Conservation (phyloP, 2,329 filamentous ascomycete species). For the Xylariaceae sp. region DNA sequence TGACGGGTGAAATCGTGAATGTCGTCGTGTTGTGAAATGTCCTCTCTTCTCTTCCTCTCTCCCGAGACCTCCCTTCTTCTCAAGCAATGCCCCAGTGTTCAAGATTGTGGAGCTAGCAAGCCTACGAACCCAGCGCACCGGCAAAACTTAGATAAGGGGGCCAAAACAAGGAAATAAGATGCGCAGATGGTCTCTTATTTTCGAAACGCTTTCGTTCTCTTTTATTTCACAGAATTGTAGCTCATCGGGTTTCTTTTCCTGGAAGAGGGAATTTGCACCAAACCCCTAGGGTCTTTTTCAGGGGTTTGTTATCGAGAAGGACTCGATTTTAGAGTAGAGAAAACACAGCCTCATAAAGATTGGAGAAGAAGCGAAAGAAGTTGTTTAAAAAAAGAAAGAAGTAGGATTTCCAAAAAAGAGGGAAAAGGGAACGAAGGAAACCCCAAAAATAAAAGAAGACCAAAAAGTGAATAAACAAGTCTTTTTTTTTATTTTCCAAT, state of each 20-base stretch:
- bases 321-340: not conserved
- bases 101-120: not conserved
- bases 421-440: not conserved
- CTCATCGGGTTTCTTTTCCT: no score
- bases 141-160: not conserved
- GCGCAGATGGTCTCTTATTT: slow-evolving; percentile 9
- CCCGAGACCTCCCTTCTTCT: not conserved
- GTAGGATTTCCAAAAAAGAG: not conserved
- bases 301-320: slow-evolving; percentile 2
- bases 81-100: not conserved
- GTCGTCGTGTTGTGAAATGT: not conserved
- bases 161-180: slow-evolving; percentile 7
- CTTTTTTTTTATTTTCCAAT: no score
- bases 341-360: slow-evolving; percentile 8
- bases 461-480: not conserved
- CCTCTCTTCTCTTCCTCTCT: not conserved
- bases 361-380: not conserved
- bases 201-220: slow-evolving; percentile 16
- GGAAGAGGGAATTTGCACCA: no score
- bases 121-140: not conserved
- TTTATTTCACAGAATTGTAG: not conserved
- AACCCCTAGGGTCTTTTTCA: slow-evolving; percentile 10
- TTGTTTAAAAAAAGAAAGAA: not conserved
- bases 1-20: no score
- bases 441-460: not conserved